Base-by-base conservation (phyloP, 352 stramenopile species). In the Saprolegnia diclina region DNA sequence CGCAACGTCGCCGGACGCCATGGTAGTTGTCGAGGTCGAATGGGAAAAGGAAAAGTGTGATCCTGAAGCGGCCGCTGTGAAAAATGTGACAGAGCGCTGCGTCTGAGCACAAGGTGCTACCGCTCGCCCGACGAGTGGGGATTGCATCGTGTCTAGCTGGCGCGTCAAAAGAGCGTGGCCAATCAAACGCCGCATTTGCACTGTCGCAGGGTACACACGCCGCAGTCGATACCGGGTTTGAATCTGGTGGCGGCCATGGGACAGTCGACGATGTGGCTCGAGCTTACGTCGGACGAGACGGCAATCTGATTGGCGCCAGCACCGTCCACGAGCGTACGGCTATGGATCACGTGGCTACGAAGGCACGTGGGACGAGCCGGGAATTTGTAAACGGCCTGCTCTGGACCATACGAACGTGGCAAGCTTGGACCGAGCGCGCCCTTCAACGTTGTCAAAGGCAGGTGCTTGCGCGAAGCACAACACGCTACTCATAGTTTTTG, bases 101-200 rank as follows among this genome's bases (percentile, higher is more conserved):
- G 18, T n/a, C 42, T n/a, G 18, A 48, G 29, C 46, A 35, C 11
- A 59, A 35, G 52, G 11, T 59, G 52, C 29, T 59, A n/a, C 52
- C 52, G 42, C 7, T 59, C 19, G 35, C 52, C 52, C 13, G 24
- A 24, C 24, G 52, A 24, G 52, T 59, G 52, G 52, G 13, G 52
- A 59, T 59, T 59, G 52, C 52, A 40, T 59, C 52, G 52, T 59
- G 52, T 59, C 52, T 59, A 59, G 24, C 35, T 35, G 11, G 52
- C 13, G 24, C 19, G 52, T 54, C 24, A 29, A 29, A 54, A 42
- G 52, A 4, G 9, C 52, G 24, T 59, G 7, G 24, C 19, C 35
- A 16, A 59, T n/a, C 52, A 21, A 35, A 35, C 2, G 29, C 29
- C 29, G 29, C 29, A 5, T 35, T 35, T 5, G 29, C 29, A 5